Base-by-base conservation (phyloP, 305 asterid genomes). In the Petunia hybrid region DNA sequence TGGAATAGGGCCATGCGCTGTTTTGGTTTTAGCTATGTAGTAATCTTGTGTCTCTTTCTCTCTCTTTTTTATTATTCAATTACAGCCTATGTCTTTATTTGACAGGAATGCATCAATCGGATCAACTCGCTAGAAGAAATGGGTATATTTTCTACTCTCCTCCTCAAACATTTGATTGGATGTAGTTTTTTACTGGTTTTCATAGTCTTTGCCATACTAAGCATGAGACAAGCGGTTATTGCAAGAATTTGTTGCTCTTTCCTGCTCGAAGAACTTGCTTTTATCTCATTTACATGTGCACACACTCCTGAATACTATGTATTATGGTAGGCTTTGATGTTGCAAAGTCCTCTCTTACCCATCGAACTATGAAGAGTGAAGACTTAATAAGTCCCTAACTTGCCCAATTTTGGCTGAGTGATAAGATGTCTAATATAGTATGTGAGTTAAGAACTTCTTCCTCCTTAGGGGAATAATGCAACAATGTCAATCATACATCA, bases 41-140 rank as follows among this genome's bases (percentile, higher is more conserved):
- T 16, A 70, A 42, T 43, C 39, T 70, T 69, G 59, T n/a, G n/a
- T n/a, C n/a, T 38, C 8, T 6, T 69, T 35, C 76, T 14, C 6
- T 16, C 57, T 70, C n/a, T 7, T 70, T 70, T 65, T 43, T 36
- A 77, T 65, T 22, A 39, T n/a, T 66, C n/a, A 42, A 76, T 69
- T 53, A 41, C 69, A 66, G 60, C 51, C 48, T 77, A 16, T 48
- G 6, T 61, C 78, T 38, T 45, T 67, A 82, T 69, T 60, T 79
- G 87, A 89, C 93, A 95, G 99, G 99, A 95, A 79, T 95, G 99
- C 81, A 93, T 95, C 80, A 95, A 93, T 64, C 89, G 98, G 63
- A 93, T 93, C 78, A 90, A 84, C 80, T 87, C 97, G 16, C 90
- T 93, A 76, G 97, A 95, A 86, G 64, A 85, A 45, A 93, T 95